Percentiles rank a stretch among this genome's conserved stretches.
Evolutionary conservation across 306 rosid genomes (phyloP).

Genomic region (Cicer judaicum): DNA sequence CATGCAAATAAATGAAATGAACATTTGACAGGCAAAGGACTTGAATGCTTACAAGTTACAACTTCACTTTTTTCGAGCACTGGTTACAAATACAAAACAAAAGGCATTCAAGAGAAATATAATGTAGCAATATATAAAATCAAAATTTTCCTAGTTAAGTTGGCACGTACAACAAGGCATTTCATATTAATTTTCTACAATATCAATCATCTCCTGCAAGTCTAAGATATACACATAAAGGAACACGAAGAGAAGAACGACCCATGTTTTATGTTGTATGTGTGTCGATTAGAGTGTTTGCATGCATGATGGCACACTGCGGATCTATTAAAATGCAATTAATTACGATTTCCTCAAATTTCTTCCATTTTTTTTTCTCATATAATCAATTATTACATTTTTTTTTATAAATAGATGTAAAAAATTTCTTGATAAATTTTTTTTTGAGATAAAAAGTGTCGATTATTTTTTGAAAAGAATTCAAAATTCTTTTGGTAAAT

Average conservation of each 20-base stretch:
- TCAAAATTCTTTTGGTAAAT: no score
- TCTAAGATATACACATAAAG: neutral
- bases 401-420: no score
- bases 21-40: slow-evolving; percentile 40
- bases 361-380: neutral
- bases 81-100: neutral
- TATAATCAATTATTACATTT: neutral
- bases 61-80: neutral
- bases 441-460: no score
- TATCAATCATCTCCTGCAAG: neutral
- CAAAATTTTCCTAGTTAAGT: slow-evolving; percentile 15
- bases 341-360: neutral
- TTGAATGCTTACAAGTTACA: neutral
- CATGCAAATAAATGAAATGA: slow-evolving; percentile 45
- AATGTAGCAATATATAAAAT: slow-evolving; percentile 4
- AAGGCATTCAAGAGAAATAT: slow-evolving; percentile 23
- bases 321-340: slow-evolving; percentile 35
- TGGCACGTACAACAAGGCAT: slow-evolving; percentile 61
- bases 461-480: no score
- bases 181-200: slow-evolving; percentile 32
- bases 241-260: neutral
- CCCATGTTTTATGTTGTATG: neutral
- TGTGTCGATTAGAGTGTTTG: slow-evolving; percentile 38
- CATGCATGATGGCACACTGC: slow-evolving; percentile 5
- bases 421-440: no score